These are phyloP conservation scores for Salinomyces thailandicus DNA, from an alignment of 2,329 filamentous ascomycete species.

Conservation along the genomic window DNA sequence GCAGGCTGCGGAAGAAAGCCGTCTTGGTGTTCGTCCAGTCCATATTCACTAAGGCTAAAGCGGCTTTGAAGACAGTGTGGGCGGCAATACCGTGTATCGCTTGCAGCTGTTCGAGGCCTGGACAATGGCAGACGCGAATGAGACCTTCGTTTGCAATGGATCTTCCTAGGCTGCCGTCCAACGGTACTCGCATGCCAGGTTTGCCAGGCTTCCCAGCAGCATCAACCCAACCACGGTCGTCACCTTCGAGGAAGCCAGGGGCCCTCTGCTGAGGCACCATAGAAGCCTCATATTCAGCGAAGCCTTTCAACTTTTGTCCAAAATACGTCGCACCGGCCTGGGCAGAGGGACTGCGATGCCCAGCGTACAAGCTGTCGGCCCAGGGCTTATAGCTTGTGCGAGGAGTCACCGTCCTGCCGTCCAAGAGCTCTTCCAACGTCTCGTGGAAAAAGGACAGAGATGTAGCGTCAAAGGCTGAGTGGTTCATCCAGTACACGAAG, in stretches of 20 bases:
- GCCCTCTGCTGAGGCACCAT: neutral
- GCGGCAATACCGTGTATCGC: neutral
- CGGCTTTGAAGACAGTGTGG: neutral
- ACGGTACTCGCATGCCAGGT: neutral
- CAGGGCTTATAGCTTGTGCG: conserved; percentile 1
- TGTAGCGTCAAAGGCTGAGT: neutral
- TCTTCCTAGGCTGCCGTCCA: neutral
- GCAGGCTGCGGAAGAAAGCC: neutral
- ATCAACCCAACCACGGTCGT: neutral
- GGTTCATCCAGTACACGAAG: neutral
- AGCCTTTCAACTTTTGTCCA: neutral
- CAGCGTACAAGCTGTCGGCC: neutral
- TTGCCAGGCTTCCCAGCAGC: neutral
- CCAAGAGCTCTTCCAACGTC: neutral
- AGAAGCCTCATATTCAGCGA: neutral
- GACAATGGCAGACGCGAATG: neutral
- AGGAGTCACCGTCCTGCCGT: neutral
- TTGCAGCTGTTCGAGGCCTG: neutral
- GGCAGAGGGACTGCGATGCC: neutral
- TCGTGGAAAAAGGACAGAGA: neutral
- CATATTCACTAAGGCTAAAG: neutral
- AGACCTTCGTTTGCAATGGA: neutral
- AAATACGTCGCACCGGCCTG: neutral
- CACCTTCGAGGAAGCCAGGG: neutral
- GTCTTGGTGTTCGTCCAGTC: neutral